Percentiles rank a stretch among this genome's conserved stretches.
Evolutionary conservation across 805 yeast genomes (phyloP).

Genomic region (Starmerella apis): DNA sequence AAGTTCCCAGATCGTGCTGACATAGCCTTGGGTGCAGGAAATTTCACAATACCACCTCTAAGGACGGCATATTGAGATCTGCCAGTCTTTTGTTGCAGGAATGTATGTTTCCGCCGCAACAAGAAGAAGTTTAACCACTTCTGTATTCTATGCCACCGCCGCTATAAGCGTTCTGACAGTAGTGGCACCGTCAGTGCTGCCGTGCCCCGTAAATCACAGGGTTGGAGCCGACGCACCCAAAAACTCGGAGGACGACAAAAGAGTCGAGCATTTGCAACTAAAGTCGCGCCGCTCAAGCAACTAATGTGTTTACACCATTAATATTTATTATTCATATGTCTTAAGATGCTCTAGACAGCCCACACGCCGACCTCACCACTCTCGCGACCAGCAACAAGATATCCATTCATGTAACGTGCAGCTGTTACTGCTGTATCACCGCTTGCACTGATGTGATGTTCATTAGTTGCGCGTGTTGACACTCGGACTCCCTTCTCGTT

Average conservation of each 20-base stretch:
- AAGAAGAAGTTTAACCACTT: slow-evolving; percentile 42
- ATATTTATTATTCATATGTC: slow-evolving; percentile 3
- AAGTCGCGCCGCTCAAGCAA: not conserved
- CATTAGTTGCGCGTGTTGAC: slow-evolving; percentile 46
- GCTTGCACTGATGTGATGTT: slow-evolving; percentile 46
- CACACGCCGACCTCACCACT: slow-evolving; percentile 55
- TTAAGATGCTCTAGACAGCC: slow-evolving; percentile 36
- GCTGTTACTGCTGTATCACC: slow-evolving; percentile 35
- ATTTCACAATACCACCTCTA: not conserved
- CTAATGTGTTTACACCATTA: not conserved
- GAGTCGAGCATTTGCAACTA: not conserved
- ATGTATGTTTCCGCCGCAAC: slow-evolving; percentile 29
- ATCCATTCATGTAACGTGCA: slow-evolving; percentile 51
- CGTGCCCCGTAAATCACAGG: slow-evolving; percentile 27
- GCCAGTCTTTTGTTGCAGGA: not conserved
- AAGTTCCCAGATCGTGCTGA: slow-evolving; percentile 3
- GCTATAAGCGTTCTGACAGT: slow-evolving; percentile 62
- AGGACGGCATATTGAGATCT: not conserved
- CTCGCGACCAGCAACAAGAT: slow-evolving; percentile 52
- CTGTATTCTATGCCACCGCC: slow-evolving; percentile 63
- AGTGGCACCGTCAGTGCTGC: slow-evolving; percentile 37
- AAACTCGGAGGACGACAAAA: slow-evolving; percentile 1
- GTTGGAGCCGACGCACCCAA: slow-evolving; percentile 23
- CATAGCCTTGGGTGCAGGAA: not conserved
- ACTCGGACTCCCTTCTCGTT: slow-evolving; percentile 43